Evolutionary conservation across 2,329 filamentous ascomycete genomes (phyloP).

Genomic region (Colletotrichum salicis): DNA sequence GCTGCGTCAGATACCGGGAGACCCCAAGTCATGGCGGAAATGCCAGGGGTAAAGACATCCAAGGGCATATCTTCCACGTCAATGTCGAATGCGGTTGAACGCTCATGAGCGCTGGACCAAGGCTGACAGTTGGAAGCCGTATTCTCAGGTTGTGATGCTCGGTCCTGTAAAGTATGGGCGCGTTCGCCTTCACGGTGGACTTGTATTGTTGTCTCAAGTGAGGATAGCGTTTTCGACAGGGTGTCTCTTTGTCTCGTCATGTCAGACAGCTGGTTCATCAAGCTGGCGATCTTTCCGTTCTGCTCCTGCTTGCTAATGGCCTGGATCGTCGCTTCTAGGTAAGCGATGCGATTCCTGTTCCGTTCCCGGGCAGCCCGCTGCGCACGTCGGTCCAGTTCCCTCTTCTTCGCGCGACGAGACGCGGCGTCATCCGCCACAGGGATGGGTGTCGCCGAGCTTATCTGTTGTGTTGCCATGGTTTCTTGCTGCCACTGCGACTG

Average conservation of each 20-base stretch:
- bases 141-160: neutral
- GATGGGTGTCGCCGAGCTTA: neutral
- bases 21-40: neutral
- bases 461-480: neutral
- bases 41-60: neutral
- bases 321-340: slow-evolving; percentile 41
- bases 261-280: slow-evolving; percentile 39
- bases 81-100: neutral
- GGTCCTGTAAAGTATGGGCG: neutral
- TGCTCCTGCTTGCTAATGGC: slow-evolving; percentile 38
- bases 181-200: slow-evolving; percentile 8
- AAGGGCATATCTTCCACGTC: neutral
- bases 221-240: slow-evolving; percentile 3
- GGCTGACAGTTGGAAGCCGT: neutral
- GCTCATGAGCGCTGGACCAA: neutral
- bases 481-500: neutral
- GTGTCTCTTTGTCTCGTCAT: slow-evolving; percentile 39
- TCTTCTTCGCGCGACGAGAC: slow-evolving; percentile 38
- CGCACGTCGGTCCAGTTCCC: slow-evolving; percentile 43
- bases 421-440: neutral
- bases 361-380: slow-evolving; percentile 43
- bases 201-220: slow-evolving; percentile 14
- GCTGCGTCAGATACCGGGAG: neutral
- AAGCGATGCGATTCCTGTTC: slow-evolving; percentile 42
- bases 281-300: slow-evolving; percentile 35